Conservation (phyloP, 768 basidiomycete species). For the Pulveroboletus ravenelii region DNA sequence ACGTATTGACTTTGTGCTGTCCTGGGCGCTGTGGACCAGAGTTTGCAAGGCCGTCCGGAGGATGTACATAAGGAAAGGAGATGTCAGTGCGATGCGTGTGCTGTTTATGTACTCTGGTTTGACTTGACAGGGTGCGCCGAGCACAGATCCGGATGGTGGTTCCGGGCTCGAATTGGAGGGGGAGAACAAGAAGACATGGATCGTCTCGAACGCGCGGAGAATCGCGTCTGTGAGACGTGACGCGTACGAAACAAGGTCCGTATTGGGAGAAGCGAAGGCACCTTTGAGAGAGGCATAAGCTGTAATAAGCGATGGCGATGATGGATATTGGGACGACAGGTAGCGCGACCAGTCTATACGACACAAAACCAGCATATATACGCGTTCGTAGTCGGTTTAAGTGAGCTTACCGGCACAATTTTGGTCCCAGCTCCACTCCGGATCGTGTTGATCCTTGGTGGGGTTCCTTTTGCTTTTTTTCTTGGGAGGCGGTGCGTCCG, state of each 20-base stretch:
- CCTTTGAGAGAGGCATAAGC: conserved; percentile 21
- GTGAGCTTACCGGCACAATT: conserved; percentile 11
- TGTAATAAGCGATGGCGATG: conserved; percentile 20
- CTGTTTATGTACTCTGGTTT: conserved; percentile 13
- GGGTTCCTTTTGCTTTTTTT: conserved; percentile 26
- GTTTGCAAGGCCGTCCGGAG: conserved; percentile 20
- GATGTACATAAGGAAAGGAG: conserved; percentile 22
- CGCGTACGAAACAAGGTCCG: conserved; percentile 3
- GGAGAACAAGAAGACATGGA: conserved; percentile 20
- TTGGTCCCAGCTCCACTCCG: conserved; percentile 22
- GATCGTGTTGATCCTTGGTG: conserved; percentile 12
- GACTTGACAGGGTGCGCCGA: background rate
- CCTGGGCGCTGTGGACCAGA: conserved; percentile 8
- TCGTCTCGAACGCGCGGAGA: conserved; percentile 14
- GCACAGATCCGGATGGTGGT: background rate
- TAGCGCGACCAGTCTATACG: conserved; percentile 19
- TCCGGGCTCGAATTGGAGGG: background rate
- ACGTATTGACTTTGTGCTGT: conserved; percentile 12
- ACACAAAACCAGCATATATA: background rate
- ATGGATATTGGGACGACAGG: conserved; percentile 19
- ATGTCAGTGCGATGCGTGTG: conserved; percentile 16
- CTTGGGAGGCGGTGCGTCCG: conserved; percentile 20
- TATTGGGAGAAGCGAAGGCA: conserved; percentile 6
- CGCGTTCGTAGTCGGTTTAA: background rate
- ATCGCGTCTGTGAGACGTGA: conserved; percentile 19